phyloP scores from a whole-genome alignment of 2,329 filamentous ascomycete species.

The Aspergillus latus region DNA sequence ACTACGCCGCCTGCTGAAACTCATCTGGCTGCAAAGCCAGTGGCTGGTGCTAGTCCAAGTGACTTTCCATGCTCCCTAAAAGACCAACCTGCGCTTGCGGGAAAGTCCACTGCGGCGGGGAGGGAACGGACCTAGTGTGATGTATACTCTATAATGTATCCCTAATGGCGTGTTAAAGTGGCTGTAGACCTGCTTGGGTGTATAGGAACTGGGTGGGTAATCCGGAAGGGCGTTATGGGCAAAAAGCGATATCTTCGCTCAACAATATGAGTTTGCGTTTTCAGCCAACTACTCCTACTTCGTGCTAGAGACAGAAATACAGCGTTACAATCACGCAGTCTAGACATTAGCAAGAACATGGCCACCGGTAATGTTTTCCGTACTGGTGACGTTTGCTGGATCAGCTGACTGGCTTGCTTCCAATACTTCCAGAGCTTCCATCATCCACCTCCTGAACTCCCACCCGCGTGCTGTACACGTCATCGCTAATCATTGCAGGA shows the following conservation, averaged over 20 bases:
- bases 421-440: too few relatives aligned
- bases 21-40: not conserved
- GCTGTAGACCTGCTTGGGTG: not conserved
- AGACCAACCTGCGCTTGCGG: not conserved
- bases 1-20: not conserved
- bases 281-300: not conserved
- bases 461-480: not conserved
- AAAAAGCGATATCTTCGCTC: constrained; percentile 7
- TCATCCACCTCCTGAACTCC: too few relatives aligned
- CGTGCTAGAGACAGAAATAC: not conserved
- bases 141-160: not conserved
- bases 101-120: not conserved
- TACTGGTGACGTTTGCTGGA: not conserved
- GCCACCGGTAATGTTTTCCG: not conserved
- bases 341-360: not conserved
- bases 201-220: not conserved
- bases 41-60: not conserved
- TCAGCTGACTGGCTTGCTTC: too few relatives aligned
- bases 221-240: not conserved
- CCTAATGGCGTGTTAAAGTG: not conserved
- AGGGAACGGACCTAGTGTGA: not conserved
- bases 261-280: not conserved
- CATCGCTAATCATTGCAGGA: not conserved
- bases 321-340: not conserved
- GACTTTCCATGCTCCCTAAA: not conserved